Percentiles rank a stretch among this genome's conserved stretches.
These are phyloP conservation scores for Macadamia tetraphylla DNA, from an alignment of 164 flowering plant genomes.

Conservation along the genomic window DNA sequence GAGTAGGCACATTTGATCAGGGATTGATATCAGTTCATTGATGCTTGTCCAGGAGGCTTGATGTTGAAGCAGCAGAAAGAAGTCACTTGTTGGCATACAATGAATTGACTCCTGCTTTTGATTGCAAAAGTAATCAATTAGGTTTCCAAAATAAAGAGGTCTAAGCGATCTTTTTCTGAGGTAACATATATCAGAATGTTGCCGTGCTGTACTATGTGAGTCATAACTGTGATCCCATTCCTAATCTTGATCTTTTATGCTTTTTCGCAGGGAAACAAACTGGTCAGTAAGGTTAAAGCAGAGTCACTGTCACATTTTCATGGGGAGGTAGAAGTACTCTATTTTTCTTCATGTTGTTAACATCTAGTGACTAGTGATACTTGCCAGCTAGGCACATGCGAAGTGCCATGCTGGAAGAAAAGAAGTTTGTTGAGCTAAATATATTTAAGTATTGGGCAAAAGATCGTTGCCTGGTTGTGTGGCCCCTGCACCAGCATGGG, in stretches of 20 bases:
- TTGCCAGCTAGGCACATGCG: background rate
- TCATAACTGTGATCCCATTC: too few relatives aligned
- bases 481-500: too few relatives aligned
- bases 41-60: background rate
- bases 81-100: background rate
- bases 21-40: constrained; percentile 7
- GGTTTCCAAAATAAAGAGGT: background rate
- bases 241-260: background rate
- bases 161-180: background rate
- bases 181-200: background rate
- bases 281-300: background rate
- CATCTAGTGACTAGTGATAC: background rate
- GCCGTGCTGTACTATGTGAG: too few relatives aligned
- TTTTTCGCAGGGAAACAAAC: constrained; percentile 1
- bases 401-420: too few relatives aligned
- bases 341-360: background rate
- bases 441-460: too few relatives aligned
- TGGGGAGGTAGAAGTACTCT: constrained; percentile 1
- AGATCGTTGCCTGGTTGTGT: too few relatives aligned
- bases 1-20: background rate
- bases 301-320: background rate
- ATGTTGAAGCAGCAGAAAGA: background rate
- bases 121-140: background rate
- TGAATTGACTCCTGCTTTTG: background rate
- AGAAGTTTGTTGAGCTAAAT: too few relatives aligned